phyloP scores from a whole-genome alignment of 768 basidiomycete genomes.

The Astraeus odoratus region DNA sequence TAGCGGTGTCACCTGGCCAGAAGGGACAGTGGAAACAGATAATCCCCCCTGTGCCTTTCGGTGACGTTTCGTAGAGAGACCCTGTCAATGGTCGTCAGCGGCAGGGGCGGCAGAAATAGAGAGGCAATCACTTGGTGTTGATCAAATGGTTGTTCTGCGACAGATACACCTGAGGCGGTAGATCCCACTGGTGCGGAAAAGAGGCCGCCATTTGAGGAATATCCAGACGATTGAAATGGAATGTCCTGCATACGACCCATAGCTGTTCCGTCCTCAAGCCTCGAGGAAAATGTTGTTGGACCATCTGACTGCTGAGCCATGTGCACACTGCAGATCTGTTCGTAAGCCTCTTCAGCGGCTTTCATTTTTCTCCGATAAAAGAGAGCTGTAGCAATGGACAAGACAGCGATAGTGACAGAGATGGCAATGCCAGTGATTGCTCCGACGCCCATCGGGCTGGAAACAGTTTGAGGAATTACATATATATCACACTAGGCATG shows the following conservation, averaged over 20 bases:
- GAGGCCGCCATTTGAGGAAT: too few relatives aligned
- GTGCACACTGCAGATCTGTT: conserved; percentile 8
- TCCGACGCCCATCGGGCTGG: conserved; percentile 15
- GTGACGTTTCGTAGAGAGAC: too few relatives aligned
- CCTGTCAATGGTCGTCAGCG: too few relatives aligned
- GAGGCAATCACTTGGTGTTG: too few relatives aligned
- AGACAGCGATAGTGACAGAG: conserved; percentile 8
- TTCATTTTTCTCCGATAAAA: conserved; percentile 26
- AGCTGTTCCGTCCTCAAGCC: conserved; percentile 12
- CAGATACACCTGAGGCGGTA: too few relatives aligned
- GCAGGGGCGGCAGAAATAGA: too few relatives aligned
- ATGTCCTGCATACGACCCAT: conserved; percentile 7
- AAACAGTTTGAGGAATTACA: not conserved
- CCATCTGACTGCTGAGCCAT: conserved; percentile 2
- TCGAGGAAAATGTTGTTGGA: conserved; percentile 14
- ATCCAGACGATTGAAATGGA: not conserved
- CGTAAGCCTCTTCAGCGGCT: conserved; percentile 9
- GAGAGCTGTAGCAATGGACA: conserved; percentile 9
- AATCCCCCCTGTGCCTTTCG: too few relatives aligned
- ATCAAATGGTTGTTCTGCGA: too few relatives aligned
- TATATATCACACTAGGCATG: not conserved
- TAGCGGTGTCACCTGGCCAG: too few relatives aligned
- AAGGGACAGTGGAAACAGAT: too few relatives aligned
- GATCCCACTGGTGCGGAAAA: too few relatives aligned
- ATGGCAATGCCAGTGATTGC: conserved; percentile 18